These are phyloP conservation scores for Colletotrichum horii DNA, from an alignment of 2,329 filamentous ascomycete species.

Conservation along the genomic window DNA sequence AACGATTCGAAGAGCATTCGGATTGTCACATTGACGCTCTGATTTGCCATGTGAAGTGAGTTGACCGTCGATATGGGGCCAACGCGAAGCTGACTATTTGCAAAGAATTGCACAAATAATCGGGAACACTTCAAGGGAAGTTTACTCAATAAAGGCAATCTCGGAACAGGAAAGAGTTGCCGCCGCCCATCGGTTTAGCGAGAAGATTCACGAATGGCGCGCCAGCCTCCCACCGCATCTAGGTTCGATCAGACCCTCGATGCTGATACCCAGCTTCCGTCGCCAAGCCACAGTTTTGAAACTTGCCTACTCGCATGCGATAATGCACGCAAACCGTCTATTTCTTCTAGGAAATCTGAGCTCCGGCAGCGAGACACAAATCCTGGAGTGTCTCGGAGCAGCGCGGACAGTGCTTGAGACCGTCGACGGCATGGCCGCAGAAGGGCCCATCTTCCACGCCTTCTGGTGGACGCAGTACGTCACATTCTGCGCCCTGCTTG, in stretches of 20 bases:
- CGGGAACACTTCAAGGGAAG: slow-evolving; percentile 40
- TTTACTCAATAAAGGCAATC: slow-evolving; percentile 43
- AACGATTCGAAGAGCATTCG: slow-evolving; percentile 29
- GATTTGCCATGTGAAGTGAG: slow-evolving; percentile 48
- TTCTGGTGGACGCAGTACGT: slow-evolving; percentile 61
- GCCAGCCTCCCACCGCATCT: slow-evolving; percentile 45
- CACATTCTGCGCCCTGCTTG: slow-evolving; percentile 57
- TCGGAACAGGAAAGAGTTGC: slow-evolving; percentile 39
- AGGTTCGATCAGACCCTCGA: slow-evolving; percentile 46
- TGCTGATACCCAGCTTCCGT: slow-evolving; percentile 48
- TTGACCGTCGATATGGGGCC: not conserved
- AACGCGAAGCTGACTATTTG: not conserved
- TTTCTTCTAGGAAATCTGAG: slow-evolving; percentile 47
- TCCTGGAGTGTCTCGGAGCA: slow-evolving; percentile 51
- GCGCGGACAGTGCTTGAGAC: slow-evolving; percentile 50
- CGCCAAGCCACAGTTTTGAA: slow-evolving; percentile 58
- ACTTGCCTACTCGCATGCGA: slow-evolving; percentile 59
- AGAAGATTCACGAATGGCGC: slow-evolving; percentile 44
- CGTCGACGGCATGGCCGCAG: slow-evolving; percentile 44
- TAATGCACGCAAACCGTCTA: slow-evolving; percentile 60
- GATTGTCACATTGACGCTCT: slow-evolving; percentile 57
- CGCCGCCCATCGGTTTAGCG: slow-evolving; percentile 40
- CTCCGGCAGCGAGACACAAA: slow-evolving; percentile 25
- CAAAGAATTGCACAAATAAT: slow-evolving; percentile 40
- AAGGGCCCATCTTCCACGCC: slow-evolving; percentile 37